These are phyloP conservation scores for Quercus parvula DNA, from an alignment of 306 rosid species.

Conservation along the genomic window DNA sequence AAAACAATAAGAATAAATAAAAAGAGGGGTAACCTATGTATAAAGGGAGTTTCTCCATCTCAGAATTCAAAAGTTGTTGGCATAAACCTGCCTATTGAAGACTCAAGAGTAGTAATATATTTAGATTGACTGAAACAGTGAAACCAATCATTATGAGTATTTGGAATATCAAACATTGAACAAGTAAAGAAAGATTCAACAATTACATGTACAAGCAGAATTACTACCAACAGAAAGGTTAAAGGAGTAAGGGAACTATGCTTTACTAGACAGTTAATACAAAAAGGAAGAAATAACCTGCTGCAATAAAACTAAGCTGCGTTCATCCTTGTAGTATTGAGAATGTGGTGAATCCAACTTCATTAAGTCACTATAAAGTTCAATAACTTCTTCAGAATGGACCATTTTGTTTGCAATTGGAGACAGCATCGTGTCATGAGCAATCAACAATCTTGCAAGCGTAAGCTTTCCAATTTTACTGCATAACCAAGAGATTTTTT, in stretches of 20 bases:
- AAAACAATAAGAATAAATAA: neutral
- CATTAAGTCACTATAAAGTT: slow-evolving; percentile 63
- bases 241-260: neutral
- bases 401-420: slow-evolving; percentile 32
- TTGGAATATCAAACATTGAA: neutral
- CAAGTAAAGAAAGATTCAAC: neutral
- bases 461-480: slow-evolving; percentile 93
- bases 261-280: slow-evolving; percentile 14
- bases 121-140: neutral
- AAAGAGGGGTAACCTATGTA: neutral
- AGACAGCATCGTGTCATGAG: slow-evolving; percentile 54
- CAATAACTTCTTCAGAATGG: slow-evolving; percentile 60
- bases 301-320: slow-evolving; percentile 38
- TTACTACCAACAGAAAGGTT: slow-evolving; percentile 1
- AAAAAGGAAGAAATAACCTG: slow-evolving; percentile 36
- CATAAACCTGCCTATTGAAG: neutral
- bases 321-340: slow-evolving; percentile 60
- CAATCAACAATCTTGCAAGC: slow-evolving; percentile 81
- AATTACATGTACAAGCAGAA: neutral
- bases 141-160: neutral
- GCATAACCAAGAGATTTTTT: slow-evolving; percentile 13
- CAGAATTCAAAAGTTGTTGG: neutral
- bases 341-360: slow-evolving; percentile 62
- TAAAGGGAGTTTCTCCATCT: neutral
- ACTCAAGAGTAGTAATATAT: neutral